phyloP scores from a whole-genome alignment of 2,329 filamentous ascomycete genomes.

The Sporothrix dimorphospora region DNA sequence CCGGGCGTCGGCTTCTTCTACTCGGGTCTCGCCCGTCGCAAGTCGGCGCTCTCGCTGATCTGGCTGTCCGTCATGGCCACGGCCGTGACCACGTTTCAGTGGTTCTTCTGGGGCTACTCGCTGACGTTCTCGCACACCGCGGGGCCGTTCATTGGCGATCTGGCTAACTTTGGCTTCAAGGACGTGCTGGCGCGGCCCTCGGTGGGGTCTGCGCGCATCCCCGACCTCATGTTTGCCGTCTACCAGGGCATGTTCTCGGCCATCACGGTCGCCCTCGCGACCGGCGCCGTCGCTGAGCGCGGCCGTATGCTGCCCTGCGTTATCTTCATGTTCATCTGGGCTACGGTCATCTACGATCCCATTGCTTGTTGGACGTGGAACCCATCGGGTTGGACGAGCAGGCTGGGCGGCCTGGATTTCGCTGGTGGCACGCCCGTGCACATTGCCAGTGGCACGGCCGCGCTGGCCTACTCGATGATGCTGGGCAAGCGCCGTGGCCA shows the following conservation, averaged over 20 bases:
- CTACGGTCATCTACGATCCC: constrained; percentile 72
- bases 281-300: constrained; percentile 63
- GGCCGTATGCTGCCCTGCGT: constrained; percentile 64
- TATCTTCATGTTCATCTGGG: constrained; percentile 72
- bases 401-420: constrained; percentile 71
- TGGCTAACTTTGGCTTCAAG: constrained; percentile 78
- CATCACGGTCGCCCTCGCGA: constrained; percentile 76
- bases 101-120: constrained; percentile 93
- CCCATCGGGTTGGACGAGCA: constrained; percentile 69
- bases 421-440: constrained; percentile 76
- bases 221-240: constrained; percentile 81
- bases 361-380: constrained; percentile 82
- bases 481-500: constrained; percentile 70
- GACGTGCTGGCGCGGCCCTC: constrained; percentile 76
- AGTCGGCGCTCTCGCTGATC: constrained; percentile 85
- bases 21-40: constrained; percentile 83
- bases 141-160: constrained; percentile 74
- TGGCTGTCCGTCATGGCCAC: constrained; percentile 89
- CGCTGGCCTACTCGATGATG: constrained; percentile 73
- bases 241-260: constrained; percentile 89
- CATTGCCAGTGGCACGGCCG: constrained; percentile 71
- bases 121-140: constrained; percentile 79
- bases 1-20: constrained; percentile 94
- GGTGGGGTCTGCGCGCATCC: constrained; percentile 71
- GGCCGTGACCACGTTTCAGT: constrained; percentile 84